phyloP scores from a whole-genome alignment of 2,329 filamentous ascomycete species.

The Diaporthe capsici region DNA sequence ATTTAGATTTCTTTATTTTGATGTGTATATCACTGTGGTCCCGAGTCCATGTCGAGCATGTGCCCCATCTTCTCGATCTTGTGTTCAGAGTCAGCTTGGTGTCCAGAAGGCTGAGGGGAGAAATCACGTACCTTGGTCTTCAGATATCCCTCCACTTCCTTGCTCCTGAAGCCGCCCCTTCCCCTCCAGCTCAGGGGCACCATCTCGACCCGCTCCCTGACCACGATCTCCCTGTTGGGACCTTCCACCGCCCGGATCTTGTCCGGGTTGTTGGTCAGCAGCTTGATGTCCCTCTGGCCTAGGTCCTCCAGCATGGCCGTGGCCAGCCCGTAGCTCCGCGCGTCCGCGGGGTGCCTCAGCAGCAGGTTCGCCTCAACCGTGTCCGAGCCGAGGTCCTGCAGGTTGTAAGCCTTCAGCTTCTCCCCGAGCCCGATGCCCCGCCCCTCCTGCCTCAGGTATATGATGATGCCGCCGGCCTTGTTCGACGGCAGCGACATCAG shows the following conservation, averaged over 20 bases:
- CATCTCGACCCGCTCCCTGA: conserved; percentile 94
- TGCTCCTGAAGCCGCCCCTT: conserved; percentile 84
- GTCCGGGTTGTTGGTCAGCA: conserved; percentile 97
- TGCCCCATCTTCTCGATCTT: conserved; percentile 92
- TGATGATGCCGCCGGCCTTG: conserved; percentile 85
- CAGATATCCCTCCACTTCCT: conserved; percentile 93
- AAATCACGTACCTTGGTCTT: conserved; percentile 83
- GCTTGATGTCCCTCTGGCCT: conserved; percentile 80
- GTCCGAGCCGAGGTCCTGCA: conserved; percentile 97
- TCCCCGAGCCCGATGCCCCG: conserved; percentile 94
- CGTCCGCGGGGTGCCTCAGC: conserved; percentile 92
- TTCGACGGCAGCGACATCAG: conserved; percentile 84
- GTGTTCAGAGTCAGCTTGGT: conserved; percentile 29
- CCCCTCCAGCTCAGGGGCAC: conserved; percentile 94
- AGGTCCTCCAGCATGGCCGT: conserved; percentile 94
- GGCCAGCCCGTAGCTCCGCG: conserved; percentile 93
- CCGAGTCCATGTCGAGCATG: conserved; percentile 72
- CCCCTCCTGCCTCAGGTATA: conserved; percentile 96
- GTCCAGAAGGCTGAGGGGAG: neutral
- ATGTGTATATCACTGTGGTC: conserved; percentile 41
- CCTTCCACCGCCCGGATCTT: conserved; percentile 97
- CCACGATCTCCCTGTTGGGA: conserved; percentile 86
- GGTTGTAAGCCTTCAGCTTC: conserved; percentile 97
- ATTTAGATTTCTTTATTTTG: neutral
- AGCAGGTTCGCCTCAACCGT: conserved; percentile 96